Evolutionary conservation across 2,329 filamentous ascomycete species (phyloP).

Genomic region (Colletotrichum agaves): DNA sequence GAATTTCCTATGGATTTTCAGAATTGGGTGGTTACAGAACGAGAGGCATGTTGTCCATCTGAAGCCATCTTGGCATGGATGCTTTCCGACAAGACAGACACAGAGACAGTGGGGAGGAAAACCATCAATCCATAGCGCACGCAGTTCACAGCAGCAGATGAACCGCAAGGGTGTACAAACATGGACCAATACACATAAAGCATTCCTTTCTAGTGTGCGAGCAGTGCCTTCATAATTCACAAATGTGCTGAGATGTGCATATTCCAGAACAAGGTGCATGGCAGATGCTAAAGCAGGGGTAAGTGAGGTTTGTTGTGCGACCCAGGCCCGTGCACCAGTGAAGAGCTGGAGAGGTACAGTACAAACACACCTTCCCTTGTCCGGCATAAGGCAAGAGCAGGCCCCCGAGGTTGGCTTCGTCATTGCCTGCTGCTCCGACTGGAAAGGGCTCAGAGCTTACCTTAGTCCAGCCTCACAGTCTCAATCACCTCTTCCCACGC

Average conservation of each 20-base stretch:
- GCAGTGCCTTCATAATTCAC: constrained; percentile 12
- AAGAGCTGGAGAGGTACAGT: not conserved
- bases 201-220: not conserved
- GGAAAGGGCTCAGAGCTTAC: constrained; percentile 32
- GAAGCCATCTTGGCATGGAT: constrained; percentile 1
- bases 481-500: constrained; percentile 31
- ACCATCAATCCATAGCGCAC: not conserved
- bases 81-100: too few relatives aligned
- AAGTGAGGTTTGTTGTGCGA: constrained; percentile 25
- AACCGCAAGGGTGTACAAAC: not conserved
- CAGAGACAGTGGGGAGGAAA: not conserved
- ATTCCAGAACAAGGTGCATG: constrained; percentile 1
- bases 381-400: constrained; percentile 9
- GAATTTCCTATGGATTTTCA: too few relatives aligned
- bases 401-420: constrained; percentile 31
- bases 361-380: too few relatives aligned
- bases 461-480: constrained; percentile 33
- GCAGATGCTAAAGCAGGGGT: constrained; percentile 36
- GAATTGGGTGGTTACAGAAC: not conserved
- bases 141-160: not conserved
- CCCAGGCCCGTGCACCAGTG: constrained; percentile 20
- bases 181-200: not conserved
- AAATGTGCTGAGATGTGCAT: constrained; percentile 31
- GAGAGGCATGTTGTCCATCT: not conserved
- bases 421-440: constrained; percentile 33